Evolutionary conservation across 306 rosid genomes (phyloP).

Genomic region (Lablab purpureus): DNA sequence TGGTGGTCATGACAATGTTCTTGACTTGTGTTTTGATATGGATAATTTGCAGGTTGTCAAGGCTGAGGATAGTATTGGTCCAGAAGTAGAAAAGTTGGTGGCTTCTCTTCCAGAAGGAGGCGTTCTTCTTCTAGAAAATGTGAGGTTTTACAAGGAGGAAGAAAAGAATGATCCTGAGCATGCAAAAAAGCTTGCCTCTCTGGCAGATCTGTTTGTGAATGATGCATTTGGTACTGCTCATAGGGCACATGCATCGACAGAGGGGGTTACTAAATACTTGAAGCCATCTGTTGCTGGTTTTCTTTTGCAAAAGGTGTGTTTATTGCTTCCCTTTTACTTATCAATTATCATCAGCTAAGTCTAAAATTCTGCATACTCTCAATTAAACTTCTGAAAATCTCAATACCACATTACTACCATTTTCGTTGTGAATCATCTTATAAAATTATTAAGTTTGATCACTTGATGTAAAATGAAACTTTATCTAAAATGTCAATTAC

Average conservation of each 20-base stretch:
- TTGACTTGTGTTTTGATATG: conserved; percentile 38
- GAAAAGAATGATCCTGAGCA: conserved; percentile 96
- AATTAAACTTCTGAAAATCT: conserved; percentile 11
- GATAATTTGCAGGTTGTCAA: conserved; percentile 72
- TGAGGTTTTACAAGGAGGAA: conserved; percentile 98
- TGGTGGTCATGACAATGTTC: conserved; percentile 34
- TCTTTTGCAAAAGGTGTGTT: conserved; percentile 91
- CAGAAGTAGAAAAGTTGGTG: conserved; percentile 89
- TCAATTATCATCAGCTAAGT: conserved; percentile 14
- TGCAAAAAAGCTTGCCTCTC: conserved; percentile 92
- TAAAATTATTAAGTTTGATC: conserved; percentile 15
- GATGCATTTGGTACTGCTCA: conserved; percentile 99
- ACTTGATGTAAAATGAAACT: conserved; percentile 15
- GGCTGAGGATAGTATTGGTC: conserved; percentile 94
- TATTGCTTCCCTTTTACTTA: conserved; percentile 1
- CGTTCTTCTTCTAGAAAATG: conserved; percentile 96
- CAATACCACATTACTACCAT: background rate
- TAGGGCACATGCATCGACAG: conserved; percentile 99
- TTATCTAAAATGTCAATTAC: conserved; percentile 19
- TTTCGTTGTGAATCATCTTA: conserved; percentile 9
- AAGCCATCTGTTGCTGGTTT: conserved; percentile 99
- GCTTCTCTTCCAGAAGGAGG: conserved; percentile 89
- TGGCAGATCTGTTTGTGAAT: conserved; percentile 93
- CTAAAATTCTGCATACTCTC: background rate
- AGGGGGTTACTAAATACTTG: conserved; percentile 96